Conservation (phyloP, 1,284 basidiomycete genomes). For the Meira nashicola region DNA sequence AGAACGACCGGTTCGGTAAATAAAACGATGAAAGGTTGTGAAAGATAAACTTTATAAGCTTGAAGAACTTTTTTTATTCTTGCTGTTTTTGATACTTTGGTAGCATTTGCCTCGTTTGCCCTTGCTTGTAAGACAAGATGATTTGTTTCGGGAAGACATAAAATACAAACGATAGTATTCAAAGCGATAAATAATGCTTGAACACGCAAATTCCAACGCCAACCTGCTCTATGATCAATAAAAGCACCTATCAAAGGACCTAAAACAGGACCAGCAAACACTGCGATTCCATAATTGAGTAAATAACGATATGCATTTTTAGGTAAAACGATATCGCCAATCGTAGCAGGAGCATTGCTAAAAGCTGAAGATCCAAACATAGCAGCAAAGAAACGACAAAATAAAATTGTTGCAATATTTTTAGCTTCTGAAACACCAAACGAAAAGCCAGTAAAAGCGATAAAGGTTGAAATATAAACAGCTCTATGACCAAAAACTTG, state of each 20-base stretch:
- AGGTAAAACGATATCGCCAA: neutral
- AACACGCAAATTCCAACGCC: slow-evolving; percentile 28
- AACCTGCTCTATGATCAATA: slow-evolving; percentile 21
- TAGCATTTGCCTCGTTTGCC: too few species aligned
- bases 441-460: slow-evolving; percentile 14
- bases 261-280: slow-evolving; percentile 22
- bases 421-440: slow-evolving; percentile 39
- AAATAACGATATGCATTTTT: neutral
- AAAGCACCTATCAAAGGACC: slow-evolving; percentile 24
- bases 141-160: slow-evolving; percentile 26
- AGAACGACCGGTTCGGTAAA: slow-evolving; percentile 18
- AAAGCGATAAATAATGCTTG: slow-evolving; percentile 27
- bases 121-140: neutral
- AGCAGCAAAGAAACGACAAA: slow-evolving; percentile 45
- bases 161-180: slow-evolving; percentile 16
- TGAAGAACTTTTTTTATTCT: neutral
- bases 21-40: neutral
- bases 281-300: slow-evolving; percentile 20
- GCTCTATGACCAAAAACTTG: neutral
- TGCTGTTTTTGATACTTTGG: slow-evolving; percentile 5
- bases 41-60: neutral
- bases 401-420: slow-evolving; percentile 40
- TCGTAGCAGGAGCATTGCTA: neutral
- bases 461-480: neutral
- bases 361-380: slow-evolving; percentile 24